Conservation (phyloP, 306 rosid species). For the Arachis hypogaea region DNA sequence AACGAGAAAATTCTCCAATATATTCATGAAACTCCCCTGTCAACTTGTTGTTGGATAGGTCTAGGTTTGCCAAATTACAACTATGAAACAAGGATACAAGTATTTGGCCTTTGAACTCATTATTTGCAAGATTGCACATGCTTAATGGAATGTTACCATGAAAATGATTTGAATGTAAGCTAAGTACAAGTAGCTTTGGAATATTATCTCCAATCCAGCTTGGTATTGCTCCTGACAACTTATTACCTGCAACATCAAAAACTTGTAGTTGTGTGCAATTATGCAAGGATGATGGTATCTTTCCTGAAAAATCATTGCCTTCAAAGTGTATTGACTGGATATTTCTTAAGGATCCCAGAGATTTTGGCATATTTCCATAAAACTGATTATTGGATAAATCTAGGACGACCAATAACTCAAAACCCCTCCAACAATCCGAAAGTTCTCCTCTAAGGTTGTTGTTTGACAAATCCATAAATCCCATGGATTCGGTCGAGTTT, state of each 20-base stretch:
- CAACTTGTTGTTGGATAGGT: not conserved
- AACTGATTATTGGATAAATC: not conserved
- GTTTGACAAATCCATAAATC: not conserved
- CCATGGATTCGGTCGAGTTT: not conserved
- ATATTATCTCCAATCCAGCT: slow-evolving; percentile 7
- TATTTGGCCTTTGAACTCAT: slow-evolving; percentile 12
- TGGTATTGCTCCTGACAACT: not conserved
- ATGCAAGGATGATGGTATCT: not conserved
- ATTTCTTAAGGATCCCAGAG: not conserved
- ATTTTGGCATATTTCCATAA: slow-evolving; percentile 4
- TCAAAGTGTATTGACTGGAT: not conserved
- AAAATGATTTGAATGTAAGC: not conserved
- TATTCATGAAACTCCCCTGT: not conserved
- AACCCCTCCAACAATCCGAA: not conserved
- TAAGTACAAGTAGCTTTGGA: not conserved
- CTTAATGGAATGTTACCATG: not conserved
- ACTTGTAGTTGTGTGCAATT: not conserved
- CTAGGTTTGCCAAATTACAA: not conserved
- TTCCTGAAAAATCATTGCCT: not conserved
- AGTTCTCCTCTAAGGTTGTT: not conserved
- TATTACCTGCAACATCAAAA: not conserved
- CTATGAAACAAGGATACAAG: not conserved
- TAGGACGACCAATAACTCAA: not conserved
- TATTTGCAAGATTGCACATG: not conserved
- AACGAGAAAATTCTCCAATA: not conserved